Base-by-base conservation (phyloP, 106 monocot species). In the Dendrobium officinale region DNA sequence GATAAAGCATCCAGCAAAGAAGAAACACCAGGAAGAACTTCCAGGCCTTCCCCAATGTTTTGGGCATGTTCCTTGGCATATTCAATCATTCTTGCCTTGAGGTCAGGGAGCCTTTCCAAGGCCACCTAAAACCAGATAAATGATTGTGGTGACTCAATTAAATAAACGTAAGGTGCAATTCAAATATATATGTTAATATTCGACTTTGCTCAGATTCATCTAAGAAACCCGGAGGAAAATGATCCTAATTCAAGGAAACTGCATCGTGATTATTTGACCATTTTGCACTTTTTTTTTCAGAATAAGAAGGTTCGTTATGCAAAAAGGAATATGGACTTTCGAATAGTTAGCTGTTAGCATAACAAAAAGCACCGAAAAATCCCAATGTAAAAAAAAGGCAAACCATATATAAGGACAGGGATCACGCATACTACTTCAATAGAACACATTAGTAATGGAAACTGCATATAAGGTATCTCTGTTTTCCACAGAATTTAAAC, bases 11-110 rank as follows among this genome's bases (percentile, higher is more conserved):
- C 81, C 22, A 90, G 78, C 51, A 90, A 80, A 75, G 85, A 80
- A 67, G 77, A 74, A 64, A 90, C 81, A 29, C 90, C 90, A 68
- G 90, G 90, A 80, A 90, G 87, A 72, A 87, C 80, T 55, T 87
- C 78, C 17, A 90, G 75, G 22, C 90, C 90, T 75, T 87, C 85
- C 8, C 78, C 85, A 55, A 90, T 77, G 43, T 81, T 44, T 33
- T 87, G 73, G 40, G 40, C 80, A 78, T 87, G 82, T 33, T 80
- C 77, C 78, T 40, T 79, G 15, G 89, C 87, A 87, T 90, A 90
- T 59, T 85, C 87, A 59, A 90, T 58, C 89, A 90, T 90, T 51
- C 48, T 90, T 54, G 49, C 47, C 78, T 87, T 90, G 80, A 90
- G 73, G 47, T 87, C 87, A 61, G 86, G 82, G 42, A 90, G 79